These are phyloP conservation scores for Thelephora aurantiotincta DNA, from an alignment of 768 basidiomycete genomes.

Conservation along the genomic window DNA sequence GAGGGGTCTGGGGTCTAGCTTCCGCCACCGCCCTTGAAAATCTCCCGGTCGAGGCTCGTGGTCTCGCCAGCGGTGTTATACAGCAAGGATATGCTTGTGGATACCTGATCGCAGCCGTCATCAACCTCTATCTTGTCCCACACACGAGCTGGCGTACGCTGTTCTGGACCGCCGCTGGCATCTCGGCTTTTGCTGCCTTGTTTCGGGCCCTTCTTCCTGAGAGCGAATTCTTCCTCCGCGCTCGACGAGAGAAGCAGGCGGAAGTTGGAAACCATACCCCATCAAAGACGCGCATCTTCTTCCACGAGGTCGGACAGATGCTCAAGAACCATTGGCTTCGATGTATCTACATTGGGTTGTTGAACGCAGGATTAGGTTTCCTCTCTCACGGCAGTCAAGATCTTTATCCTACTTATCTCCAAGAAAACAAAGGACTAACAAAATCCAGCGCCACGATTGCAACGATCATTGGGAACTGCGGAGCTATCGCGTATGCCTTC, in stretches of 20 bases:
- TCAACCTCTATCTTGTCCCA: constrained; percentile 20
- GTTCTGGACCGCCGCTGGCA: constrained; percentile 26
- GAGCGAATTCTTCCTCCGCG: constrained; percentile 21
- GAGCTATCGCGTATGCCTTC: constrained; percentile 14
- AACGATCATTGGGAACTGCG: constrained; percentile 28
- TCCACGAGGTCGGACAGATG: constrained; percentile 22
- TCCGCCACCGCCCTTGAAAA: constrained; percentile 26
- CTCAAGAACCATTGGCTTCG: constrained; percentile 26
- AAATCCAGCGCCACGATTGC: constrained; percentile 21
- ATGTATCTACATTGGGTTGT: constrained; percentile 24
- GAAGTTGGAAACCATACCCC: constrained; percentile 13
- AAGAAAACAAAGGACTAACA: constrained; percentile 20
- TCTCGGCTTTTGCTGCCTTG: constrained; percentile 23
- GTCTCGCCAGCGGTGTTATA: constrained; percentile 26
- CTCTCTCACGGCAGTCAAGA: constrained; percentile 22
- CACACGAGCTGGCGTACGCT: constrained; percentile 19
- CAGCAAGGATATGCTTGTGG: constrained; percentile 31
- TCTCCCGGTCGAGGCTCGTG: constrained; percentile 26
- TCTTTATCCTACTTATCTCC: constrained; percentile 26
- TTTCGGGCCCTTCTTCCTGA: constrained; percentile 27
- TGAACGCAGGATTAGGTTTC: constrained; percentile 24
- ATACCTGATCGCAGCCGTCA: constrained; percentile 27
- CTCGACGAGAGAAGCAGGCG: constrained; percentile 12
- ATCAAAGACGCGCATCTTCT: constrained; percentile 19
- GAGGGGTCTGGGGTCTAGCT: constrained; percentile 24